phyloP scores from a whole-genome alignment of 2,329 filamentous ascomycete genomes.

The Exophiala viscosa region DNA sequence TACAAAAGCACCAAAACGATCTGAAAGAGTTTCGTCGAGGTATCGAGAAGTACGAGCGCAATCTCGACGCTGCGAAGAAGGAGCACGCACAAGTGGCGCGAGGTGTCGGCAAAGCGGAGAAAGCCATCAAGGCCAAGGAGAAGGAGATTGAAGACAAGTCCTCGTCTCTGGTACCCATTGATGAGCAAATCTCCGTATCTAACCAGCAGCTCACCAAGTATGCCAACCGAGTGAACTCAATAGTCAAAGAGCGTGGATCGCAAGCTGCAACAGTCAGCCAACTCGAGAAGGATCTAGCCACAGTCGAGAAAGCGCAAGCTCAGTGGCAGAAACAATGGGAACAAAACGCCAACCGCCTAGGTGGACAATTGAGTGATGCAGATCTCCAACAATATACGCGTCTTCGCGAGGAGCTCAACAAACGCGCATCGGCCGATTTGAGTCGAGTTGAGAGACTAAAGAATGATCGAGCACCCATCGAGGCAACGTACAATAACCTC shows the following conservation, averaged over 20 bases:
- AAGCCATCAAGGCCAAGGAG: constrained; percentile 78
- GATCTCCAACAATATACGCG: constrained; percentile 88
- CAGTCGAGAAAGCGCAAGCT: constrained; percentile 81
- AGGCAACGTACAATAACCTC: constrained; percentile 83
- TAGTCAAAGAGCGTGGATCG: constrained; percentile 71
- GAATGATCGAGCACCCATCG: constrained; percentile 85
- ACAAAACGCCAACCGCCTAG: constrained; percentile 79
- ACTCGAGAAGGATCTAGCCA: constrained; percentile 72
- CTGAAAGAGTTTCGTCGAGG: constrained; percentile 87
- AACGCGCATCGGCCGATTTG: constrained; percentile 75
- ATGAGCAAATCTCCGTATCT: constrained; percentile 85
- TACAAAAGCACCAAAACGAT: constrained; percentile 90
- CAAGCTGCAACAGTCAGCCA: constrained; percentile 67
- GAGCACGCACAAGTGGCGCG: constrained; percentile 75
- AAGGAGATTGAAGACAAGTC: constrained; percentile 82
- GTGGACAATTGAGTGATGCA: constrained; percentile 75
- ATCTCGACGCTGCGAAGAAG: constrained; percentile 74
- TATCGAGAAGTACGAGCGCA: constrained; percentile 76
- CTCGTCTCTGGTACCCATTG: constrained; percentile 79
- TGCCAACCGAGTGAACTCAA: constrained; percentile 63
- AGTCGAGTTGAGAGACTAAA: constrained; percentile 79
- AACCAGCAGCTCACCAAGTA: constrained; percentile 66
- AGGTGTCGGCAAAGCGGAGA: constrained; percentile 77
- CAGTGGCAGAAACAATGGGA: constrained; percentile 86
- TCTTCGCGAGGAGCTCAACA: constrained; percentile 78